A percentile compares a stretch with the other conserved stretches of the same genome.
phyloP scores from a whole-genome alignment of 768 basidiomycete species.

The Myochromella boudieri region DNA sequence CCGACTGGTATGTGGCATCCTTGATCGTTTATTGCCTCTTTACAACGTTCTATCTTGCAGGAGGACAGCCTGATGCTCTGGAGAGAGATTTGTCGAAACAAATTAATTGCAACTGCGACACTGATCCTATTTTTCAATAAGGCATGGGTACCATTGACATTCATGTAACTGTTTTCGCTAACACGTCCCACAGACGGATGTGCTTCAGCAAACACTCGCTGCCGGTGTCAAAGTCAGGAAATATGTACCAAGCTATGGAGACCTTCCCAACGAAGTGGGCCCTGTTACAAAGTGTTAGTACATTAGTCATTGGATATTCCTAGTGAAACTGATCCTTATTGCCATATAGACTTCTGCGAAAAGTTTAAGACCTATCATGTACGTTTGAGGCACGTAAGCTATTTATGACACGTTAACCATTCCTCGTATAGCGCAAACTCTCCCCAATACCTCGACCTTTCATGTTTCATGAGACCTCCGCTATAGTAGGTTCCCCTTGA shows the following conservation, averaged over 20 bases:
- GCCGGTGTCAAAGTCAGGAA: constrained; percentile 55
- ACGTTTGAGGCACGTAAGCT: constrained; percentile 18
- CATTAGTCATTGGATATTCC: constrained; percentile 2
- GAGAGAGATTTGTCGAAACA: constrained; percentile 67
- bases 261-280: constrained; percentile 54
- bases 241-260: constrained; percentile 63
- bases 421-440: constrained; percentile 42
- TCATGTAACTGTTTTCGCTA: not conserved
- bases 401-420: constrained; percentile 1
- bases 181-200: constrained; percentile 39
- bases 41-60: constrained; percentile 26
- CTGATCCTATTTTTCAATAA: constrained; percentile 82
- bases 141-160: constrained; percentile 28
- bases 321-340: constrained; percentile 1
- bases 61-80: constrained; percentile 76
- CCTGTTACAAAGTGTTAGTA: constrained; percentile 64
- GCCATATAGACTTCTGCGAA: constrained; percentile 61
- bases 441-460: constrained; percentile 61
- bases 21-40: not conserved
- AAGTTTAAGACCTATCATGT: constrained; percentile 67
- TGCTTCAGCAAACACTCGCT: constrained; percentile 53
- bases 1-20: constrained; percentile 47
- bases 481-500: constrained; percentile 49
- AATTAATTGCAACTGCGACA: constrained; percentile 56
- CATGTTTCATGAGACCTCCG: constrained; percentile 70